Evolutionary conservation across 495 filamentous ascomycete species (phyloP), one percentile per base, ranked within the genome.

Genomic region (Hyaloscypha variabilis): DNA sequence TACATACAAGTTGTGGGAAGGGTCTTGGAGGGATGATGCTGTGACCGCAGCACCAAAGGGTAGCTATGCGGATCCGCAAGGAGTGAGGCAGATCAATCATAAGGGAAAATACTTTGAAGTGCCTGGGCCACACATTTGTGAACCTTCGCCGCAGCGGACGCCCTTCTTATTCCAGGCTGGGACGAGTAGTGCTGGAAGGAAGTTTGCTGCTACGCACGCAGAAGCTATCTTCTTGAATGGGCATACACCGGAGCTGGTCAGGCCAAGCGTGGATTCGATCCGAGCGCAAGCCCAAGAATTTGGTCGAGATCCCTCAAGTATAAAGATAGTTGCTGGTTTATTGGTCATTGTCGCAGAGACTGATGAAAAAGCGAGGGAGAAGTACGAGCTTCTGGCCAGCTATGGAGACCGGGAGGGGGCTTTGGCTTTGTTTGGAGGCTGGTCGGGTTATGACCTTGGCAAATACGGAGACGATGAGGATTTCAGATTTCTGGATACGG

Each of bases 31-130:
- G 8, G 74, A 82, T 52, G 79, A 87, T 73, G 87, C 86, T 0
- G 65, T 88, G 39, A 70, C 68, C 17, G 76, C 85, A 68, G 77
- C 78, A 0, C 78, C 79, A 19, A 77, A 74, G 49, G 86, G 85
- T 69, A 76, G 69, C 36, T 89, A 87, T 67, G 66, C 66, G 29
- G 82, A 87, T 30, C 88, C 88, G 1, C 68, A 78, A 4, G 78
- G 79, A 82, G 91, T 1, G 30, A 76, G 87, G 3, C 69, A 84
- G 63, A 90, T 92, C 75, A 85, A 90, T 75, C 89, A 91, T 73
- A 65, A 75, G 1, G 89, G 89, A 31, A 85, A 88, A 68, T 88
- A 85, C 76, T 90, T 87, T 77, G 76, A 71, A 4, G 86, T 91
- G 0, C 88, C 87, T 0, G 88, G 88, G 0, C 87, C 86, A 11